Evolutionary conservation across 176 grass and related monocot genomes (phyloP).

Genomic region (Avena eriantha): DNA sequence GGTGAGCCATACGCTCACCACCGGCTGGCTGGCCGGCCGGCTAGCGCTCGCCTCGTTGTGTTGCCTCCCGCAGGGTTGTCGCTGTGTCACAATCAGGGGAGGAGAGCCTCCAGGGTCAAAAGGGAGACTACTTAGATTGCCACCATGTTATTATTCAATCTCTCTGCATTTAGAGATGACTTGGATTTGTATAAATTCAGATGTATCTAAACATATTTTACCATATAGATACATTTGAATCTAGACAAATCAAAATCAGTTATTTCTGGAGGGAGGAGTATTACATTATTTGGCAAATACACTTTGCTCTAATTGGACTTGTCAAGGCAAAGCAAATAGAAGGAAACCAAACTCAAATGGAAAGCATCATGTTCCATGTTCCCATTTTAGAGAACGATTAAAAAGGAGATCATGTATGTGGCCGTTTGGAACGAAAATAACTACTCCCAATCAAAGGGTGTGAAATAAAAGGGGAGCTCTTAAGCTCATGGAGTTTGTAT

Average conservation of each 20-base stretch:
- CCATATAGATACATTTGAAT: no score
- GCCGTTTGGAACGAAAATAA: not conserved
- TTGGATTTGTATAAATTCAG: no score
- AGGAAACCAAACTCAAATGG: constrained; percentile 28
- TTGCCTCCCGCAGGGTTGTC: not conserved
- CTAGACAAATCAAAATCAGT: no score
- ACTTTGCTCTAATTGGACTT: constrained; percentile 22
- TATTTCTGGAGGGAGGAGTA: not conserved
- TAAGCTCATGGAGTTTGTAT: no score
- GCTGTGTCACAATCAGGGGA: not conserved
- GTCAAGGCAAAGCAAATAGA: constrained; percentile 6
- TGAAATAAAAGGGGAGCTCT: no score
- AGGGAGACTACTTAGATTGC: not conserved
- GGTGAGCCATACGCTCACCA: no score
- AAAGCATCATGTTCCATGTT: constrained; percentile 30
- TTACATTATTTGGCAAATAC: not conserved
- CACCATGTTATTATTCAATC: not conserved
- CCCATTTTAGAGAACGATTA: not conserved
- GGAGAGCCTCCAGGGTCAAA: not conserved
- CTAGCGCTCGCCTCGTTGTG: not conserved
- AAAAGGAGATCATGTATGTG: not conserved
- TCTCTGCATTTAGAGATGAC: no score
- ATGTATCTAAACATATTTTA: no score
- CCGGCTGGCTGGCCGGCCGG: no score
- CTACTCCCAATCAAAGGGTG: no score